These are phyloP conservation scores for Trypanosoma theileri DNA, from an alignment of 208 protist species.

Conservation along the genomic window DNA sequence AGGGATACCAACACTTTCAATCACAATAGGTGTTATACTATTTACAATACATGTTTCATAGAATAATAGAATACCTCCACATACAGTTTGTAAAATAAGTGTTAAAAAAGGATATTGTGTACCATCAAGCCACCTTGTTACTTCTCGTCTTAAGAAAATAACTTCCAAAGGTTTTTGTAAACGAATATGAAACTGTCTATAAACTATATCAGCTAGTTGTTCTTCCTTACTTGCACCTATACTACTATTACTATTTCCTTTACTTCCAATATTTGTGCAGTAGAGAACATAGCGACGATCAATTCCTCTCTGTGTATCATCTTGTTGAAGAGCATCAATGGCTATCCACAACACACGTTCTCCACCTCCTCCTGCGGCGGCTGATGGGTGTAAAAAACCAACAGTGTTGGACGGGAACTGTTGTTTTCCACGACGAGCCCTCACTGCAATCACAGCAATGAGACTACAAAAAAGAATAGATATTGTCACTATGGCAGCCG, in stretches of 20 bases:
- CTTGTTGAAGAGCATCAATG: constrained; percentile 64
- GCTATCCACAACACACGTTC: constrained; percentile 96
- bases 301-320: constrained; percentile 37
- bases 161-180: constrained; percentile 57
- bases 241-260: constrained; percentile 8
- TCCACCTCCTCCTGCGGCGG: constrained; percentile 94
- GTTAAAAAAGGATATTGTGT: constrained; percentile 85
- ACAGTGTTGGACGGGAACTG: constrained; percentile 45
- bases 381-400: constrained; percentile 91
- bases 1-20: constrained; percentile 96
- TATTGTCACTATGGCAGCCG: neutral
- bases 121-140: constrained; percentile 69
- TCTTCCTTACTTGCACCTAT: constrained; percentile 15
- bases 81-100: constrained; percentile 91
- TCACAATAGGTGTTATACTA: constrained; percentile 45
- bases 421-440: constrained; percentile 1
- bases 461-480: constrained; percentile 8
- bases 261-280: constrained; percentile 35
- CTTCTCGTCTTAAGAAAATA: constrained; percentile 46
- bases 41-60: constrained; percentile 85
- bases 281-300: constrained; percentile 63
- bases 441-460: neutral
- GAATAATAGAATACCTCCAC: constrained; percentile 84
- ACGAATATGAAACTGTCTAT: constrained; percentile 71
- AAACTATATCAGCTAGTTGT: constrained; percentile 32